These are phyloP conservation scores for Colletotrichum sp. DNA, from an alignment of 2,329 filamentous ascomycete genomes.

Conservation along the genomic window DNA sequence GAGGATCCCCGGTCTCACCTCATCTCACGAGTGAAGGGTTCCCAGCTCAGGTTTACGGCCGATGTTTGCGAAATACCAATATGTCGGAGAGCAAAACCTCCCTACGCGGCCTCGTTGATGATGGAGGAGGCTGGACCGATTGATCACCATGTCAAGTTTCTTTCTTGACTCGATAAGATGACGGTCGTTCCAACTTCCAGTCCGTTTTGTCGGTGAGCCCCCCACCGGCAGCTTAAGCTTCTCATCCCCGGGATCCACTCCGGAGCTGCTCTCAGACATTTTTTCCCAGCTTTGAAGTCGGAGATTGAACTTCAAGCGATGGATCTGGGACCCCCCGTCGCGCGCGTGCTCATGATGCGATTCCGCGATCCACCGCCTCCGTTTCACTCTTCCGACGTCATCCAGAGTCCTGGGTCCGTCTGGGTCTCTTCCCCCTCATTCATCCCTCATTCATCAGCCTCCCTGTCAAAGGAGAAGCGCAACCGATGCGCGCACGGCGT, in stretches of 20 bases:
- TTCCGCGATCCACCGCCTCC: conserved; percentile 18
- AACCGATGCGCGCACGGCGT: neutral
- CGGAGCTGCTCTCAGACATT: conserved; percentile 6
- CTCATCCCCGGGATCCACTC: conserved; percentile 16
- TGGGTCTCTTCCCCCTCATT: neutral
- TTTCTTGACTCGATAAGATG: conserved; percentile 3
- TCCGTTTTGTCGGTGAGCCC: conserved; percentile 17
- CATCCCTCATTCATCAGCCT: neutral
- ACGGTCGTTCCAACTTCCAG: neutral
- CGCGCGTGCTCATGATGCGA: conserved; percentile 11
- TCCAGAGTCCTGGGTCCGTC: conserved; percentile 13
- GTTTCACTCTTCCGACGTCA: conserved; percentile 20
- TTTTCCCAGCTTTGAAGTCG: conserved; percentile 13
- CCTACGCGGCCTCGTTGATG: neutral
- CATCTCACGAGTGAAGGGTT: conserved; percentile 12
- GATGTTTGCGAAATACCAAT: neutral
- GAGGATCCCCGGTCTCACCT: conserved; percentile 22
- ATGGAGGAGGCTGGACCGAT: neutral
- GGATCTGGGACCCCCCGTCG: conserved; percentile 11
- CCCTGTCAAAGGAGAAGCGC: neutral
- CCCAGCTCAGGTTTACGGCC: conserved; percentile 1
- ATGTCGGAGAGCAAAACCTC: neutral
- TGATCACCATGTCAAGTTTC: neutral
- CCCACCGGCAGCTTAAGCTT: conserved; percentile 14
- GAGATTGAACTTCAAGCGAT: conserved; percentile 21